These are phyloP conservation scores for Meyerozyma athensensis DNA, from an alignment of 1,139 yeast genomes.

Conservation along the genomic window DNA sequence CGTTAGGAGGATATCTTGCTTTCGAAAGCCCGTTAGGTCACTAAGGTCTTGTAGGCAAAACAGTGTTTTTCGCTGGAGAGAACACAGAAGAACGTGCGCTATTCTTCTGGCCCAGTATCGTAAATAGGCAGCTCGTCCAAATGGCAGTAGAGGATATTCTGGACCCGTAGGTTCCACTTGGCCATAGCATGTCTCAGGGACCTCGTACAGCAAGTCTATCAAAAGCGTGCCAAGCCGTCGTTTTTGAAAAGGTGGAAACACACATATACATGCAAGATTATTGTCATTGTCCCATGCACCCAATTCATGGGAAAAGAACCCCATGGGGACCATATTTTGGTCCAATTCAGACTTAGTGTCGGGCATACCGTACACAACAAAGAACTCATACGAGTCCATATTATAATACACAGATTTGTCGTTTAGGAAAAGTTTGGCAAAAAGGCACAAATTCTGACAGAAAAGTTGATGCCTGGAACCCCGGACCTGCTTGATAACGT, in stretches of 20 bases:
- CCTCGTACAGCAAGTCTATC: constrained; percentile 76
- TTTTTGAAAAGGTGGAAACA: constrained; percentile 89
- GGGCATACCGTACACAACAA: constrained; percentile 53
- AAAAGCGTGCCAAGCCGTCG: constrained; percentile 71
- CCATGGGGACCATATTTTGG: constrained; percentile 55
- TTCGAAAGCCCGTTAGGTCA: constrained; percentile 60
- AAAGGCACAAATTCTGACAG: constrained; percentile 77
- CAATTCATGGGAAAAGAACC: constrained; percentile 86
- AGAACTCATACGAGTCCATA: constrained; percentile 76
- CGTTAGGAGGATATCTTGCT: constrained; percentile 63
- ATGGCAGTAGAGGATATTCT: constrained; percentile 82
- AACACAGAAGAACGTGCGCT: constrained; percentile 16
- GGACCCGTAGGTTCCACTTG: constrained; percentile 65
- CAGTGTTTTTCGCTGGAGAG: constrained; percentile 11
- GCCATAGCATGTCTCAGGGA: constrained; percentile 53
- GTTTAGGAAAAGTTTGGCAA: constrained; percentile 86
- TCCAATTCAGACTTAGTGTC: constrained; percentile 2
- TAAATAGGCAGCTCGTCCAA: constrained; percentile 69
- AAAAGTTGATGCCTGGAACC: constrained; percentile 62
- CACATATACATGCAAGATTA: constrained; percentile 84
- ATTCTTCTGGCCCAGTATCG: constrained; percentile 67
- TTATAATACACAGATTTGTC: constrained; percentile 84
- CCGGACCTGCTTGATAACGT: constrained; percentile 56
- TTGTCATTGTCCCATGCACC: constrained; percentile 75
- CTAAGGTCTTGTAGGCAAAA: constrained; percentile 54